phyloP scores from a whole-genome alignment of 1,284 basidiomycete species.

The Coniferiporia sulphurascens region DNA sequence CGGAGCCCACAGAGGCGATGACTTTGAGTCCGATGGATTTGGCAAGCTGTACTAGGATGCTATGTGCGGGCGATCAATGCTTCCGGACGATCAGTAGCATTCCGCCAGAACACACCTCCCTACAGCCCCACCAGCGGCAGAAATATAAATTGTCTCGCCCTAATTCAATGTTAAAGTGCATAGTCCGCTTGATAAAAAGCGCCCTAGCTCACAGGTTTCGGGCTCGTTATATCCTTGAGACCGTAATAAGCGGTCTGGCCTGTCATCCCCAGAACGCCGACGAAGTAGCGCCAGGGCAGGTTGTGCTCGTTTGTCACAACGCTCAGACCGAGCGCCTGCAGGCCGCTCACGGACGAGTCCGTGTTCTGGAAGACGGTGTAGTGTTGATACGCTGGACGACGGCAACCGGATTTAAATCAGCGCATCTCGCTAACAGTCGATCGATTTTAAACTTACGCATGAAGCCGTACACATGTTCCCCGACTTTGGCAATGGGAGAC shows the following conservation, averaged over 20 bases:
- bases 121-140: slow-evolving; percentile 44
- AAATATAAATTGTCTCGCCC: slow-evolving; percentile 53
- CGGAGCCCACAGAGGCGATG: slow-evolving; percentile 68
- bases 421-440: neutral
- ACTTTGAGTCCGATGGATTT: slow-evolving; percentile 62
- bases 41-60: slow-evolving; percentile 54
- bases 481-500: slow-evolving; percentile 30
- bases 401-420: neutral
- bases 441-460: slow-evolving; percentile 21
- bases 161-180: slow-evolving; percentile 18
- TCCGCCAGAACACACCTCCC: neutral
- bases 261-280: slow-evolving; percentile 45
- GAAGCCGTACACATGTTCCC: slow-evolving; percentile 40
- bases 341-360: neutral
- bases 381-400: slow-evolving; percentile 21
- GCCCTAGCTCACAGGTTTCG: neutral
- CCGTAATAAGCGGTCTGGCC: slow-evolving; percentile 37
- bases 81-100: neutral
- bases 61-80: slow-evolving; percentile 15
- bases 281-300: slow-evolving; percentile 41
- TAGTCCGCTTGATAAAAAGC: neutral
- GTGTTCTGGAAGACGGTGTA: slow-evolving; percentile 25
- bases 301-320: slow-evolving; percentile 32
- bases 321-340: neutral
- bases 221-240: slow-evolving; percentile 31